A percentile compares a stretch with the other conserved stretches of the same genome.
These are phyloP conservation scores for Plasmodium vinckei DNA, from an alignment of 169 alveolate species.

Conservation along the genomic window DNA sequence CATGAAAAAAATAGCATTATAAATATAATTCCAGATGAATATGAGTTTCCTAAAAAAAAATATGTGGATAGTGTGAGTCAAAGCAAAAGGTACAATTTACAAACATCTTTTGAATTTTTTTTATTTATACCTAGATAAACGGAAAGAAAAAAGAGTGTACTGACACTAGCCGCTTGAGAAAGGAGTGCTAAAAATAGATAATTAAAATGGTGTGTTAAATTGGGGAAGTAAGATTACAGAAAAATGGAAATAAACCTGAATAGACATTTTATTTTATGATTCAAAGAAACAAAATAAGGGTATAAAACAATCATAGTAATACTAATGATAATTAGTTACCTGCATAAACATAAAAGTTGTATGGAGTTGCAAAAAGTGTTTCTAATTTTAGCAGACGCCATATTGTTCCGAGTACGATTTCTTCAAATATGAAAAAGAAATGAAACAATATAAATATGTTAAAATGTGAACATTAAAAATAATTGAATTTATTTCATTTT, in stretches of 20 bases:
- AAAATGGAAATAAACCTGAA: not conserved
- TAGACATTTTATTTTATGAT: not conserved
- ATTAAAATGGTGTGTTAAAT: not conserved
- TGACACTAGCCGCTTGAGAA: constrained; percentile 68
- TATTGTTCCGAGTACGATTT: constrained; percentile 36
- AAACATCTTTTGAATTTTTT: not conserved
- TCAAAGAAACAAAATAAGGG: not conserved
- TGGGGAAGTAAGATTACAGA: not conserved
- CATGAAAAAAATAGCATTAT: constrained; percentile 67
- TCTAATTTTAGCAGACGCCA: constrained; percentile 44
- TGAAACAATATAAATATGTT: not conserved
- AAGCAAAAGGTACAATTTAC: not conserved
- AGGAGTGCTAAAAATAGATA: constrained; percentile 11
- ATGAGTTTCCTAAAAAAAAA: constrained; percentile 43
- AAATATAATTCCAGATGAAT: constrained; percentile 37
- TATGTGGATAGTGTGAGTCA: not conserved
- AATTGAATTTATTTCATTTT: no score
- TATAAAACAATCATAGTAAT: not conserved
- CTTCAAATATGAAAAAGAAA: constrained; percentile 9
- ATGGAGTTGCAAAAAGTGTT: constrained; percentile 26
- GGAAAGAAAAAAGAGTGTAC: constrained; percentile 39
- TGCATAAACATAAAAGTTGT: constrained; percentile 48
- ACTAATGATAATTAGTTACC: constrained; percentile 2
- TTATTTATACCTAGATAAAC: constrained; percentile 39
- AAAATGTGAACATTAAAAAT: no score